Percentiles rank a stretch among this genome's conserved stretches.
phyloP scores from a whole-genome alignment of 2,329 filamentous ascomycete genomes.

The Nothophaeocryptopus gaeumannii region DNA sequence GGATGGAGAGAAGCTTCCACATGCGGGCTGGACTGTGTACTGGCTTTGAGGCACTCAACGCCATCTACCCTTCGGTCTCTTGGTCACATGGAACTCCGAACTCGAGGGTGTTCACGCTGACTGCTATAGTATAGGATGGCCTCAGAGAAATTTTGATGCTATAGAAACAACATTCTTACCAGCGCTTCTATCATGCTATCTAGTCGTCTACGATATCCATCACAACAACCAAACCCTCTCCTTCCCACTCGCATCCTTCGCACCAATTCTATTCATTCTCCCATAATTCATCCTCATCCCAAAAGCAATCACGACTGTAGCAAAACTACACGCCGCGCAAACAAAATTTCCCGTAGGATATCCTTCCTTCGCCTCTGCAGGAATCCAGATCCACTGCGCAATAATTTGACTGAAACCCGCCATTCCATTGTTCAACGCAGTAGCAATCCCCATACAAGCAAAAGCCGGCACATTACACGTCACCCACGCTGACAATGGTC shows the following conservation, averaged over 20 bases:
- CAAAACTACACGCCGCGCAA: conserved; percentile 41
- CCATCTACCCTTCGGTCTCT: no score
- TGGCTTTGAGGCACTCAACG: no score
- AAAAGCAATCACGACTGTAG: conserved; percentile 28
- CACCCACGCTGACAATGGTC: conserved; percentile 40
- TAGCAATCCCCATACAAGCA: conserved; percentile 39
- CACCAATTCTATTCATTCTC: conserved; percentile 27
- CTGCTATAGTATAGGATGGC: no score
- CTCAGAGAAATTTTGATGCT: no score
- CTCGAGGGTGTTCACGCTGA: no score
- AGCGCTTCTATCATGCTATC: no score
- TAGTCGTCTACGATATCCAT: background rate
- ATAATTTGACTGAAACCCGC: conserved; percentile 41
- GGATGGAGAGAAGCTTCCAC: no score
- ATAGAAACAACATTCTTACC: no score
- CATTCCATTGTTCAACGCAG: conserved; percentile 39
- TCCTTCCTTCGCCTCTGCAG: conserved; percentile 29
- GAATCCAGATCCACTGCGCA: conserved; percentile 42
- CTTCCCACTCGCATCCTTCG: conserved; percentile 25
- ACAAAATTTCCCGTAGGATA: conserved; percentile 43
- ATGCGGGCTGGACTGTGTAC: no score
- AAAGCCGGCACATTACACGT: conserved; percentile 41
- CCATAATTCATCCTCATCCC: conserved; percentile 31
- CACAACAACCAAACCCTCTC: conserved; percentile 27
- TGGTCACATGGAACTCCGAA: no score